Percentiles rank a stretch among this genome's conserved stretches.
These are phyloP conservation scores for Pseudisothecium myosuroides DNA, from an alignment of 225 moss, liverwort and hornwort genomes.

Conservation along the genomic window DNA sequence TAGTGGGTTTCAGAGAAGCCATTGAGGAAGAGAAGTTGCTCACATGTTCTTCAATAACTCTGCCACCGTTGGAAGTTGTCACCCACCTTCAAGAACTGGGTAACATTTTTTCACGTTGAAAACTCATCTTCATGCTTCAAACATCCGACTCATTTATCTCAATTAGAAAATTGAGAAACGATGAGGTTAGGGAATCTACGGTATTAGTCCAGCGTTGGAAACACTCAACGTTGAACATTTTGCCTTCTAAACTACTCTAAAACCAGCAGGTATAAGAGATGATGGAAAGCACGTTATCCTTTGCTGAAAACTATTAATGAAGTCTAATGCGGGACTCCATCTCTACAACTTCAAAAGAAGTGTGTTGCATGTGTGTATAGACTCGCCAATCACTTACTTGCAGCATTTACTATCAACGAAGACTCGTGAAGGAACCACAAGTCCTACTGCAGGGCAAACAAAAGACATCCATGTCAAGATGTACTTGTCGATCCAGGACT, in stretches of 20 bases:
- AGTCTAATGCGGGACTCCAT: neutral
- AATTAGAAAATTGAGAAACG: neutral
- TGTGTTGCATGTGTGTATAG: neutral
- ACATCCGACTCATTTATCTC: neutral
- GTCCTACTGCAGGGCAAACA: slow-evolving; percentile 50
- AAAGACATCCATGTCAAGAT: slow-evolving; percentile 71
- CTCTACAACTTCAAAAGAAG: neutral
- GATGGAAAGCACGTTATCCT: neutral
- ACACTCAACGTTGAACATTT: neutral
- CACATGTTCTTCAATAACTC: neutral
- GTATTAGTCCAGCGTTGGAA: neutral
- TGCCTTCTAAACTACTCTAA: neutral
- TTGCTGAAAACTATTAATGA: neutral
- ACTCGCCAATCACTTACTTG: neutral
- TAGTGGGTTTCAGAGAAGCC: neutral
- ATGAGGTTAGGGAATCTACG: neutral
- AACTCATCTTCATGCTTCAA: neutral
- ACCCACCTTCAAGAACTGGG: neutral
- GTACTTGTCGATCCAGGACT: slow-evolving; percentile 22
- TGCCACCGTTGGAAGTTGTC: neutral
- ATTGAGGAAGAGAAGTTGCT: neutral
- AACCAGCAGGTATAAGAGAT: neutral
- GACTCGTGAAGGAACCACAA: slow-evolving; percentile 37
- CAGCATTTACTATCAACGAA: slow-evolving; percentile 13
- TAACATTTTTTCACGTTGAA: neutral